Evolutionary conservation across 2,329 filamentous ascomycete genomes (phyloP), one percentile per base, ranked within the genome.

Genomic region (Pyrenophora teres): DNA sequence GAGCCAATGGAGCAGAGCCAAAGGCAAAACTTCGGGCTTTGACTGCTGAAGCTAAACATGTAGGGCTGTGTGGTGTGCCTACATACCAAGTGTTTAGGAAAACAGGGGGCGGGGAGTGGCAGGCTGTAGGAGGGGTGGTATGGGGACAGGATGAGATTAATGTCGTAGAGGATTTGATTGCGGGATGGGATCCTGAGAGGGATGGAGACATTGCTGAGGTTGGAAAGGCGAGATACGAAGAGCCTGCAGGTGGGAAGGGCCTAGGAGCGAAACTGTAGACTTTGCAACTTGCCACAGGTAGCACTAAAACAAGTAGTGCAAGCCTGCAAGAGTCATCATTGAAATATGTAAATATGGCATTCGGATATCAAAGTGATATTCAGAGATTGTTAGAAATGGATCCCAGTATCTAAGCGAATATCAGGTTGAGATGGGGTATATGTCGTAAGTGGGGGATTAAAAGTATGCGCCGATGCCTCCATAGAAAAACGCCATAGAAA

Each of bases 131-230:
- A 32, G 67, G 66, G 1, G 19, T 71, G 21, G 52, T 71, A 2
- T 73, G 70, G 70, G 70, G 70, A 6, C 69, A 72, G 27, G 70
- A 73, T 25, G 68, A 72, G 40, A 63, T 46, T 3, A 67, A 63
- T 41, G 65, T 72, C 1, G 62, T 73, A 1, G 68, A 72, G 40
- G 70, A 72, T 50, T 13, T 71, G 25, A 70, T 73, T 35, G 64
- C 64, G 2, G 70, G 70, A 2, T 73, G 70, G 70, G 53, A 64
- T 36, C 35, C 46, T 1, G 59, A 58, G 16, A 43, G 32, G 8
- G 47, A 39, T 5, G 39, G 27, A 16, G 52, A 21, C 7, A 6
- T 54, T 9, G 59, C 59, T 18, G 48, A 54, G 37, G 48, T 54
- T 10, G 33, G 48, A 27, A 60, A 52, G 31, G 53, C 46, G 6